Evolutionary conservation across 768 basidiomycete species (phyloP), one percentile per base, ranked within the genome.

Genomic region (Lyophyllum decastes): DNA sequence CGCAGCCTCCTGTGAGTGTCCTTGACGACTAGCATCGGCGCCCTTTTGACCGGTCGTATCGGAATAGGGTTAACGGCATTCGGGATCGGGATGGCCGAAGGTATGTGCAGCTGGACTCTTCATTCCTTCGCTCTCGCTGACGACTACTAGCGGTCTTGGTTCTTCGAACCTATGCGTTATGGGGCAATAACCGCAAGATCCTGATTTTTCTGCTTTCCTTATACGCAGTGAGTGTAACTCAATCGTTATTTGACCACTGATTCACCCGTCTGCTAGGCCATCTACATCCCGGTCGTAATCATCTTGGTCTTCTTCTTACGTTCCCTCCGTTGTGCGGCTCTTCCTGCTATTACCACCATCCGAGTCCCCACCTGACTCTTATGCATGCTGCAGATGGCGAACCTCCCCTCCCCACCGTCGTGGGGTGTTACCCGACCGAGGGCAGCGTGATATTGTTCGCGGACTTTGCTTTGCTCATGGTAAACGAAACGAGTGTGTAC

Each of bases 81-180:
- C n/a, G 61, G 58, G 21, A 54, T 60, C 11, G 55, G 48, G 14
- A 38, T 50, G 34, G 47, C 61, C 11, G 61, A 63, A 57, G 58
- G 61, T 63, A n/a, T 19, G 48, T 46, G 11, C 19, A 7, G 3
- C 12, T 9, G 19, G 4, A 12, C 22, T 26, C 44, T 12, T 19
- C 1, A 16, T 41, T n/a, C 4, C 4, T 19, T 4, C n/a, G 16
- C 11, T 7, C 5, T 4, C 4, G 16, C n/a, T 41, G 40, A 41
- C 40, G n/a, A 5, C 9, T 25, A 33, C 21, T 25, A 66, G 65
- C 63, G 7, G 48, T 66, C 30, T 52, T 66, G 17, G 11, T 66
- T 2, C 54, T 66, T 9, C 65, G 65, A 45, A 64, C 65, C 8
- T 60, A 58, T 34, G 65, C 65, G 4, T 52, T 66, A 41, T 60